phyloP scores from a whole-genome alignment of 768 basidiomycete genomes.

The Tylopilus rubrobrunneus region DNA sequence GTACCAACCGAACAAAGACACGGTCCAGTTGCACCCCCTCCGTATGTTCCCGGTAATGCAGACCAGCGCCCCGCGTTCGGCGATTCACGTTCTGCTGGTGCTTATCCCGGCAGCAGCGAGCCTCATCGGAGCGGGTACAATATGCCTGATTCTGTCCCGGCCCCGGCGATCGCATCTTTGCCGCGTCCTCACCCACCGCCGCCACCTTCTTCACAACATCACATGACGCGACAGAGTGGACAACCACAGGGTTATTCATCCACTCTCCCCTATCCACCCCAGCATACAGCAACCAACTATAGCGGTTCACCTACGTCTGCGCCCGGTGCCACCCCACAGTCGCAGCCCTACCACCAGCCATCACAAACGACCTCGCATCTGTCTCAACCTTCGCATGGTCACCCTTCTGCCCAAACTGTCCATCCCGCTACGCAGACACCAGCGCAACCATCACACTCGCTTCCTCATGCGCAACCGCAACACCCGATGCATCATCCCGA shows the following conservation, averaged over 20 bases:
- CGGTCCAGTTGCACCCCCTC: constrained; percentile 6
- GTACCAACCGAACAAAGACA: constrained; percentile 20
- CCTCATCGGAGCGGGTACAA: constrained; percentile 13
- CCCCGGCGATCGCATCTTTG: constrained; percentile 15
- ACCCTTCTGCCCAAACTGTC: constrained; percentile 13
- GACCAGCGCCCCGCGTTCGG: constrained; percentile 20
- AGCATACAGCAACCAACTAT: constrained; percentile 14
- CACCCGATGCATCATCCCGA: constrained; percentile 26
- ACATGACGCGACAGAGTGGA: constrained; percentile 17
- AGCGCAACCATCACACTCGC: constrained; percentile 24
- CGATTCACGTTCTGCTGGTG: constrained; percentile 19
- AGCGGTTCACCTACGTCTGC: constrained; percentile 16
- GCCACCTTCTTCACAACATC: constrained; percentile 15
- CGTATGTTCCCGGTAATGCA: constrained; percentile 14
- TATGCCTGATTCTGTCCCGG: constrained; percentile 14
- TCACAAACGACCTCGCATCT: constrained; percentile 9
- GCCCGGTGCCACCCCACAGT: constrained; percentile 5
- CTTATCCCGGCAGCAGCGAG: constrained; percentile 14
- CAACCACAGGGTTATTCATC: constrained; percentile 17
- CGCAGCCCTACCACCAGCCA: constrained; percentile 25
- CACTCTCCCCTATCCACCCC: constrained; percentile 10
- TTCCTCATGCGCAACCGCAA: constrained; percentile 26
- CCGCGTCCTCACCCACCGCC: constrained; percentile 13
- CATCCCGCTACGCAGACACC: constrained; percentile 17
- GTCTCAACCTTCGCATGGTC: constrained; percentile 17